Evolutionary conservation across 2,329 filamentous ascomycete species (phyloP), one percentile per base, ranked within the genome.

Genomic region (Fusarium pininemorale): DNA sequence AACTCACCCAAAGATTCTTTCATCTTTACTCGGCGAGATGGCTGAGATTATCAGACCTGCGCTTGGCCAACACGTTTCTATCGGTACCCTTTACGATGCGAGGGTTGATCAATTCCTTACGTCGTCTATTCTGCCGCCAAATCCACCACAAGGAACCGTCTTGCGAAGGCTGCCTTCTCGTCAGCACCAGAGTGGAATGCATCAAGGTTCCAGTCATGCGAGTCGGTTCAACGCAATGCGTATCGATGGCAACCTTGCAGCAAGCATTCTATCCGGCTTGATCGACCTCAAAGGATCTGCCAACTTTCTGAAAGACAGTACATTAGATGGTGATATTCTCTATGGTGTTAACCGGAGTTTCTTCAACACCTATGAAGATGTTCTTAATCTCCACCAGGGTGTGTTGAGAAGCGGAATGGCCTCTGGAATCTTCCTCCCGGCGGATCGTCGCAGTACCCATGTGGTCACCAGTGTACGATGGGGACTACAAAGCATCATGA

Each of bases 51-150:
- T 22, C 3, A 45, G 59, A 14, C 42, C 51, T 20, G 56, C 74
- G 0, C 70, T 76, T 26, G 54, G 66, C 7, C 63, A 70, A 8
- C 13, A 54, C 20, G 72, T 69, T 3, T 11, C 62, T 1, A 61
- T 76, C 2, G 70, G 74, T 3, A 69, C 74, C 1, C 24, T 76
- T 35, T 76, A 76, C n/a, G 62, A 77, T 18, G 66, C 66, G 7
- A 65, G 32, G 7, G 30, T 50, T 16, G 74, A 72, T 13, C 32
- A 39, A 7, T 76, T 76, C 6, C 61, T 77, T 12, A 10, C 47
- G 0, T 54, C 42, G 2, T 74, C 72, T 2, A 22, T 73, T 14
- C 20, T 75, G 5, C 54, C 48, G 20, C 13, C 28, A 3, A 32
- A 18, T 3, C 16, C 12, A 0, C 53, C 51, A 1, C 20, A 16